Evolutionary conservation across 2,329 filamentous ascomycete genomes (phyloP).

Genomic region (Thelonectria blattea): DNA sequence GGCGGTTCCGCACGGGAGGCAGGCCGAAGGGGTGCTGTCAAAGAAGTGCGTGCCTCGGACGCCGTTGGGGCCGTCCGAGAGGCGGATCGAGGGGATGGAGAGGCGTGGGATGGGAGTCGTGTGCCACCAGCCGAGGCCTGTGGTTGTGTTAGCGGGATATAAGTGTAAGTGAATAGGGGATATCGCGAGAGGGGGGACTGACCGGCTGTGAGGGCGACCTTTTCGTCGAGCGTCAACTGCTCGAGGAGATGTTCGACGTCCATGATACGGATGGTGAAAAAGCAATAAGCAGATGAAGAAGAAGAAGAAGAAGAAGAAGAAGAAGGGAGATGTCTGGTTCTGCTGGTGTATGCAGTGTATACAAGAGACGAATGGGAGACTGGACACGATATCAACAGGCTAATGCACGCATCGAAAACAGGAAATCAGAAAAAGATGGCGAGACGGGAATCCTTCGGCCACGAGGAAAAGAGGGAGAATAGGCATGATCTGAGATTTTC

Average conservation of each 20-base stretch:
- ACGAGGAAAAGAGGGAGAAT: not conserved
- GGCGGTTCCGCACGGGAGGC: slow-evolving; percentile 28
- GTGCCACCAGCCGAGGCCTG: slow-evolving; percentile 29
- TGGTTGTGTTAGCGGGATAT: not conserved
- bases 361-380: not conserved
- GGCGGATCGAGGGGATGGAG: slow-evolving; percentile 21
- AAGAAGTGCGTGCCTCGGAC: slow-evolving; percentile 32
- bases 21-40: slow-evolving; percentile 32
- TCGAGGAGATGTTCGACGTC: slow-evolving; percentile 23
- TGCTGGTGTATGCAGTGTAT: not conserved
- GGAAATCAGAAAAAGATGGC: not conserved
- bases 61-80: slow-evolving; percentile 32
- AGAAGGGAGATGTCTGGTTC: too few relatives aligned
- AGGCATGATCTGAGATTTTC: not conserved
- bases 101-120: slow-evolving; percentile 26
- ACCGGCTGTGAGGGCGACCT: slow-evolving; percentile 23
- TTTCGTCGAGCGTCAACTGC: slow-evolving; percentile 27
- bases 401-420: slow-evolving; percentile 1
- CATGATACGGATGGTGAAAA: slow-evolving; percentile 1
- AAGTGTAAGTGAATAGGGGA: not conserved
- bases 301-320: too few relatives aligned
- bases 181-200: not conserved
- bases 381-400: not conserved
- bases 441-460: not conserved
- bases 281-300: too few relatives aligned